Evolutionary conservation across 257 asterid species (phyloP), one percentile per base, ranked within the genome.

Genomic region (Striga asiatica): DNA sequence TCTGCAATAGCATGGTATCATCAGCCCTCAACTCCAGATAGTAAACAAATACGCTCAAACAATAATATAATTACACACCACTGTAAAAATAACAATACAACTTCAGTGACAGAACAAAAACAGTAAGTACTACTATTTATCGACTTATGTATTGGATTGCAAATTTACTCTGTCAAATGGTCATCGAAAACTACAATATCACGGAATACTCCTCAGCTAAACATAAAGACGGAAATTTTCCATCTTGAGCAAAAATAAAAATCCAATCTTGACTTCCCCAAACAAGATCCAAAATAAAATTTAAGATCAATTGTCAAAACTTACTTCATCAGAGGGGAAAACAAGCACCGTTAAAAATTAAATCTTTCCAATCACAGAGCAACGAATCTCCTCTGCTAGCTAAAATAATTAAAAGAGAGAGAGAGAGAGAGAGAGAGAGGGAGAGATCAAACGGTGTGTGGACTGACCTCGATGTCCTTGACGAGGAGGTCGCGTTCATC

Each of bases 401-500:
- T n/a, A n/a, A n/a, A n/a, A n/a, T n/a, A n/a, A n/a, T n/a, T n/a
- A n/a, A n/a, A n/a, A n/a, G n/a, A n/a, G n/a, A n/a, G n/a, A n/a
- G n/a, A n/a, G n/a, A n/a, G n/a, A n/a, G n/a, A n/a, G n/a, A n/a
- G n/a, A 16, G 16, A 41, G 16, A 0, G 4, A 34, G 23, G 48
- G 6, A 20, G 51, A 41, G 54, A 41, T 0, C 7, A 50, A 23
- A 2, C 0, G 2, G 53, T 48, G 1, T 64, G 32, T 17, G 28
- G 27, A 58, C 47, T 10, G 11, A 81, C 98, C 94, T 91, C 87
- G 42, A 91, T 84, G 42, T 91, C 96, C 74, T 80, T 76, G 73
- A 91, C 76, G 63, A 91, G 95, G 48, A 62, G 62, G 54, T 77
- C 73, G 19, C 93, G 83, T 60, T 91, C 92, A 43, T 84, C 87